These are phyloP conservation scores for Ogataea trehalophila DNA, from an alignment of 805 yeast species.

Conservation along the genomic window DNA sequence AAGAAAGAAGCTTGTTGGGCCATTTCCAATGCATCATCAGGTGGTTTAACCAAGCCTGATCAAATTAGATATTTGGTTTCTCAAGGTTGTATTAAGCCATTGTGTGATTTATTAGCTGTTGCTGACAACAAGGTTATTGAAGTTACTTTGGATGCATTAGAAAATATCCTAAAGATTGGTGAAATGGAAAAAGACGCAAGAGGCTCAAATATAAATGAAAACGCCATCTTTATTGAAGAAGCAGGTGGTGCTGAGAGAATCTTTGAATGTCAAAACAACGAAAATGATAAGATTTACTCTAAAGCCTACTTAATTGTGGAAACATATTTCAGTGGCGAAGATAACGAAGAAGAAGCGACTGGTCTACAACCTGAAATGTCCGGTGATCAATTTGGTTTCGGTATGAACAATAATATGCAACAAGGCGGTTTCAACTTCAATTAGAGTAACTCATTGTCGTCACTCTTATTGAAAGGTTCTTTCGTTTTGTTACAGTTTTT, in stretches of 20 bases:
- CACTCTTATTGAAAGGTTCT: background rate
- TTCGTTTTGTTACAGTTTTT: background rate
- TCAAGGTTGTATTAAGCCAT: constrained; percentile 96
- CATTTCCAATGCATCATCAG: constrained; percentile 94
- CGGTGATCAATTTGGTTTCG: constrained; percentile 87
- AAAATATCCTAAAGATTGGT: constrained; percentile 90
- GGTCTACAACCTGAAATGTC: constrained; percentile 66
- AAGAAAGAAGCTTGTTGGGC: constrained; percentile 99
- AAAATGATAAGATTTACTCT: constrained; percentile 86
- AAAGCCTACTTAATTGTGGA: constrained; percentile 89
- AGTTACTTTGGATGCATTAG: constrained; percentile 92
- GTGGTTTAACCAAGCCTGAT: constrained; percentile 87
- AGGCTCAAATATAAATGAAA: constrained; percentile 68
- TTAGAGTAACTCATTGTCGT: constrained; percentile 6
- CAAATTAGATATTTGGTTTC: constrained; percentile 87
- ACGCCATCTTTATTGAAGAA: constrained; percentile 90
- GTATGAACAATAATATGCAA: constrained; percentile 50
- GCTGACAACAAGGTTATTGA: constrained; percentile 91
- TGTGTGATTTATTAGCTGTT: constrained; percentile 84
- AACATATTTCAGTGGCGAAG: constrained; percentile 86
- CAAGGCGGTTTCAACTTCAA: constrained; percentile 48
- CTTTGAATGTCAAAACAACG: constrained; percentile 85
- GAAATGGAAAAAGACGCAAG: constrained; percentile 82
- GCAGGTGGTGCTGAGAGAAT: constrained; percentile 99
- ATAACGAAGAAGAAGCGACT: constrained; percentile 56